Conservation (phyloP, 2,329 filamentous ascomycete species). For the Fusarium marasasianum region DNA sequence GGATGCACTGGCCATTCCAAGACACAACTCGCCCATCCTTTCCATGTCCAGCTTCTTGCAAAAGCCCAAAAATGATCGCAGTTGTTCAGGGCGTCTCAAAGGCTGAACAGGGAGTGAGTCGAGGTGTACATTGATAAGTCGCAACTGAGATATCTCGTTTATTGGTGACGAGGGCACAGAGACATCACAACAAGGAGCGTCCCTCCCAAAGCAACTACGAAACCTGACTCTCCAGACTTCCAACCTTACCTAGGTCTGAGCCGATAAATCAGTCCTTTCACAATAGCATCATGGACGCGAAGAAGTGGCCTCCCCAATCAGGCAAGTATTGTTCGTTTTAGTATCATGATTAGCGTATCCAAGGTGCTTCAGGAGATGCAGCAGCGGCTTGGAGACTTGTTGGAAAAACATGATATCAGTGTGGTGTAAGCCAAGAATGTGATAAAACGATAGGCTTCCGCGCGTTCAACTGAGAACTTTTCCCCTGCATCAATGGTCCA, state of each 20-base stretch:
- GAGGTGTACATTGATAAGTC: slow-evolving; percentile 53
- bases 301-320: slow-evolving; percentile 36
- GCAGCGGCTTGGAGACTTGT: slow-evolving; percentile 29
- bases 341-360: slow-evolving; percentile 44
- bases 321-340: slow-evolving; percentile 43
- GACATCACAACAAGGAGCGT: slow-evolving; percentile 50
- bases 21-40: background rate
- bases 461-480: slow-evolving; percentile 23
- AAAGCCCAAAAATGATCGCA: slow-evolving; percentile 42
- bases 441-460: slow-evolving; percentile 44
- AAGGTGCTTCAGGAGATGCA: slow-evolving; percentile 36
- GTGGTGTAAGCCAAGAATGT: background rate
- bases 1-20: slow-evolving; percentile 10
- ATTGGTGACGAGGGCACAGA: slow-evolving; percentile 20
- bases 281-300: slow-evolving; percentile 43
- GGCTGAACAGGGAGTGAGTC: slow-evolving; percentile 46
- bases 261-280: slow-evolving; percentile 41
- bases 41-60: slow-evolving; percentile 42
- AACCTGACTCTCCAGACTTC: slow-evolving; percentile 47
- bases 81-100: slow-evolving; percentile 45
- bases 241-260: slow-evolving; percentile 41
- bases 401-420: slow-evolving; percentile 16
- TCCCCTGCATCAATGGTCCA: slow-evolving; percentile 47
- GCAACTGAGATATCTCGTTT: slow-evolving; percentile 26
- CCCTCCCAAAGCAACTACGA: slow-evolving; percentile 45